Conservation (phyloP, 257 asterid species). For the Prunella vulgaris region DNA sequence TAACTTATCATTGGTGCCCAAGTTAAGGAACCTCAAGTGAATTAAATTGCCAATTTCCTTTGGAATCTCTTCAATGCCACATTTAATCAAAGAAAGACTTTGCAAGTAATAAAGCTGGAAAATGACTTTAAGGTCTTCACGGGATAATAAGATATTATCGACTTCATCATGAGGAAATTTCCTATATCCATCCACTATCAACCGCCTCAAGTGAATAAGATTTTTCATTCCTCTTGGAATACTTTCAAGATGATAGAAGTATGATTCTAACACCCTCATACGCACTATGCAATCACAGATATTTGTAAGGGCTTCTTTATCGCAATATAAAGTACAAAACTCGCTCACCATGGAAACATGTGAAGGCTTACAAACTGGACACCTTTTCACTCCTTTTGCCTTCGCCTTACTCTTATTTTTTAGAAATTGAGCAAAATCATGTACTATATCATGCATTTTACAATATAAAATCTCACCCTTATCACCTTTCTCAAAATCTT, state of each 20-base stretch:
- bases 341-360: background rate
- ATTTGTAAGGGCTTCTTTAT: background rate
- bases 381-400: background rate
- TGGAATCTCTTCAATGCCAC: background rate
- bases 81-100: background rate
- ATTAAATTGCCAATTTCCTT: background rate
- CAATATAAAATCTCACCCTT: background rate
- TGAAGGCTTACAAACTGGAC: background rate
- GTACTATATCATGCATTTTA: background rate
- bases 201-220: background rate
- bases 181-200: background rate
- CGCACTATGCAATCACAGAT: background rate
- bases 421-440: background rate
- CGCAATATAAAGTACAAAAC: background rate
- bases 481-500: background rate
- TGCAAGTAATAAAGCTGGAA: background rate
- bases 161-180: too few species aligned
- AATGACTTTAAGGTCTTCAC: background rate
- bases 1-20: too few species aligned
- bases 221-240: background rate
- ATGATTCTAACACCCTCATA: background rate
- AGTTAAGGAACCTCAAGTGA: background rate
- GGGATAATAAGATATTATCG: too few species aligned
- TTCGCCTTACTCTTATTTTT: background rate
- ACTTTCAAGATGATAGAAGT: background rate